These are phyloP conservation scores for Caulochytrium protostelioides DNA, from an alignment of 371 early-diverging fungal species.

Conservation along the genomic window DNA sequence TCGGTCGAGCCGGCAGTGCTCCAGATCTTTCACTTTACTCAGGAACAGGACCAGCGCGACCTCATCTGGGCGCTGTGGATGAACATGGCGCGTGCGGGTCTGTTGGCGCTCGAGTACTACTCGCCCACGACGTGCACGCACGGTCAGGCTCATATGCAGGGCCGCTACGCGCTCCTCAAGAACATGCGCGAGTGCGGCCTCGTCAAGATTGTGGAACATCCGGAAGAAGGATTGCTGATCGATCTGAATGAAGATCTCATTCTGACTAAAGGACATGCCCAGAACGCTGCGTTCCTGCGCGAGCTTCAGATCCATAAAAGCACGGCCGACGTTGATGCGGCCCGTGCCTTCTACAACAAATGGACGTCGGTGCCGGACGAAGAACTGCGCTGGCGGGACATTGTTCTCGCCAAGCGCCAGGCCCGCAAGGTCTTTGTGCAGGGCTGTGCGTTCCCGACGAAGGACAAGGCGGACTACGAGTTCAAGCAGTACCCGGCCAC, in stretches of 20 bases:
- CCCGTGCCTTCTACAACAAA: constrained; percentile 22
- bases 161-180: constrained; percentile 35
- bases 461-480: constrained; percentile 8
- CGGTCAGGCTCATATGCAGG: constrained; percentile 43
- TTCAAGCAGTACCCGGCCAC: constrained; percentile 34
- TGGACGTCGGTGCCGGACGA: constrained; percentile 28
- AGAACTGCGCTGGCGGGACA: constrained; percentile 25
- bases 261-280: too few species aligned
- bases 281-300: constrained; percentile 22
- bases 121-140: constrained; percentile 22
- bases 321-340: constrained; percentile 27
- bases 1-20: constrained; percentile 13
- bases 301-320: constrained; percentile 36
- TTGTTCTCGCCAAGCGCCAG: constrained; percentile 27
- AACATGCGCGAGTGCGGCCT: constrained; percentile 27
- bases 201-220: constrained; percentile 12
- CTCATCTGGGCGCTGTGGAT: constrained; percentile 29
- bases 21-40: constrained; percentile 27
- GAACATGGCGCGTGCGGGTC: constrained; percentile 37
- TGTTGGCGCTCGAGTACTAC: constrained; percentile 29
- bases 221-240: constrained; percentile 16
- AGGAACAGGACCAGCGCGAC: constrained; percentile 23
- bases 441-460: constrained; percentile 19
- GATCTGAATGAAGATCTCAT: constrained; percentile 30
- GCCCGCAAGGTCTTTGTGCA: constrained; percentile 37